A percentile compares a stretch with the other conserved stretches of the same genome.
These are phyloP conservation scores for Trametes meyenii DNA, from an alignment of 768 basidiomycete genomes.

Conservation along the genomic window DNA sequence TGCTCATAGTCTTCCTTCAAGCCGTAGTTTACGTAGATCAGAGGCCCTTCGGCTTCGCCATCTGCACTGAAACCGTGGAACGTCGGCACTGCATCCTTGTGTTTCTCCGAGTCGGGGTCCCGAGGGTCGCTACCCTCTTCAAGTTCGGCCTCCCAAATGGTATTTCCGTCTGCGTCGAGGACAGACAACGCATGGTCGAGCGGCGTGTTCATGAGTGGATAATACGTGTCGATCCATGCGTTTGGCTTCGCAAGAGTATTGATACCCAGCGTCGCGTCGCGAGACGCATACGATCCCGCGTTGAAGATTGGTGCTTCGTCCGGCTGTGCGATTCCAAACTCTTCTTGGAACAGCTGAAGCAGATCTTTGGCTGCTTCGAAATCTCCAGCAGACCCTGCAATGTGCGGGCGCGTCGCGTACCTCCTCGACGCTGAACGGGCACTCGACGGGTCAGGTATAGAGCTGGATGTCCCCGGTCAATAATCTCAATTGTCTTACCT, in stretches of 20 bases:
- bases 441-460: constrained; percentile 57
- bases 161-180: constrained; percentile 60
- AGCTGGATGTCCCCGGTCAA: constrained; percentile 36
- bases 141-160: constrained; percentile 71
- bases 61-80: constrained; percentile 85
- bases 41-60: constrained; percentile 70
- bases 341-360: constrained; percentile 64
- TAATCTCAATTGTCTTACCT: neutral
- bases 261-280: constrained; percentile 62
- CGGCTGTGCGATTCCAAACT: constrained; percentile 56
- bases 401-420: constrained; percentile 61
- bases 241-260: constrained; percentile 49
- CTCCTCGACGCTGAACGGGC: constrained; percentile 57
- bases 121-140: constrained; percentile 70
- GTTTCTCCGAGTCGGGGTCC: constrained; percentile 72
- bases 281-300: constrained; percentile 73
- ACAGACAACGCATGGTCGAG: constrained; percentile 68
- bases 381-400: constrained; percentile 61
- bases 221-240: constrained; percentile 88
- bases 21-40: constrained; percentile 83
- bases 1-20: constrained; percentile 71
- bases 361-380: constrained; percentile 63
- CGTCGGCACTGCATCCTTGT: constrained; percentile 65
- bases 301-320: constrained; percentile 60
- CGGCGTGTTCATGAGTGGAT: constrained; percentile 83